Evolutionary conservation across 1,284 basidiomycete genomes (phyloP).

Genomic region (Pseudozyma hubeiensis): DNA sequence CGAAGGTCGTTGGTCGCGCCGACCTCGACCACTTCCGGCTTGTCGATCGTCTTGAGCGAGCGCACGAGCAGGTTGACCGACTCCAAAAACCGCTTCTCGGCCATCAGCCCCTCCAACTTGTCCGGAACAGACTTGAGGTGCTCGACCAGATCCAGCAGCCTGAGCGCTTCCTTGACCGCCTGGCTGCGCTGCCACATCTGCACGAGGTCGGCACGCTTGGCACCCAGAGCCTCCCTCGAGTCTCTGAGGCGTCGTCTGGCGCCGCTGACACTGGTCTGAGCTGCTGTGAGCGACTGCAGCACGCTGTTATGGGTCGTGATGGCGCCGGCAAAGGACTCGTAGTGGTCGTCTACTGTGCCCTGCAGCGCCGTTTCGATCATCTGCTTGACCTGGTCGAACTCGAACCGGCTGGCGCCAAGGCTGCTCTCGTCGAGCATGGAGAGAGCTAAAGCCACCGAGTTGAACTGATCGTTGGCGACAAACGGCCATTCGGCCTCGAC

Average conservation of each 20-base stretch:
- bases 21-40: constrained; percentile 90
- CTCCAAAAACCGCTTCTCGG: constrained; percentile 91
- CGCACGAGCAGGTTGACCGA: constrained; percentile 88
- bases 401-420: constrained; percentile 51
- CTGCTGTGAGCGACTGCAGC: constrained; percentile 47
- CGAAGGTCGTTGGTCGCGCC: constrained; percentile 91
- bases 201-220: constrained; percentile 65
- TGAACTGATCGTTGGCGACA: constrained; percentile 65
- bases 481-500: constrained; percentile 66
- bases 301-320: constrained; percentile 67
- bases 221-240: constrained; percentile 65
- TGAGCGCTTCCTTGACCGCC: constrained; percentile 63
- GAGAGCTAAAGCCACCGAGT: constrained; percentile 60
- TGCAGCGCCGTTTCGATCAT: constrained; percentile 63
- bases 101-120: constrained; percentile 89
- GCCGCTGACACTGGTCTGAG: constrained; percentile 57
- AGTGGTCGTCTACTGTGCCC: constrained; percentile 67
- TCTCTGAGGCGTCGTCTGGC: constrained; percentile 57
- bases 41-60: constrained; percentile 90
- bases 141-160: constrained; percentile 63
- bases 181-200: constrained; percentile 67
- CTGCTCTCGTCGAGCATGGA: constrained; percentile 64
- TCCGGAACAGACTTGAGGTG: constrained; percentile 91
- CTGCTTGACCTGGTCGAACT: constrained; percentile 60
- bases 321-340: constrained; percentile 67